Evolutionary conservation across 2,329 filamentous ascomycete genomes (phyloP), one percentile per base, ranked within the genome.

Genomic region (Colletotrichum lini): DNA sequence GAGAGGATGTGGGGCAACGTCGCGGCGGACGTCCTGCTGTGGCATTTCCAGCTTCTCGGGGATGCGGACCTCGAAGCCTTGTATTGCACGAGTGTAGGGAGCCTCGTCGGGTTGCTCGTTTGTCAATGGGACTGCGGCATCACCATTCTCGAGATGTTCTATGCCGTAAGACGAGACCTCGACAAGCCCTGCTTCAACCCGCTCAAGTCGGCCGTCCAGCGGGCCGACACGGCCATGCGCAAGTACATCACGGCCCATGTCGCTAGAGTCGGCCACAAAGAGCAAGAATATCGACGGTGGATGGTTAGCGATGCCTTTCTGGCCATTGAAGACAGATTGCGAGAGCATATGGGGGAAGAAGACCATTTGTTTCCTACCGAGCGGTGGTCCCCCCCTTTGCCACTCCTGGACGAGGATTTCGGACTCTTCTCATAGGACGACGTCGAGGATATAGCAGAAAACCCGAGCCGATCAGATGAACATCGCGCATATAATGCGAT

Each of bases 1-100:
- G 21, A 54, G 40, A 63, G 50, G 49, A 63, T 63, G 60, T 53
- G 60, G 60, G 60, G 60, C 8, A 42, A 54, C 3, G 23, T 63
- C 23, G 49, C 40, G 6, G 60, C 49, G 26, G 60, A 63, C 40
- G 35, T 63, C 18, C 4, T 63, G 38, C 49, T 63, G 23, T 18
- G 49, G 60, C 38, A 3, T 8, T 54, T 45, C 3, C 38, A 23
- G 4, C 35, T 63, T 7, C 60, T 63, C 40, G 12, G 30, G 50
- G 35, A 63, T 16, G 21, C 18, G n/a, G 60, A 63, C 18, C 40
- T 63, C 10, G 60, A 63, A 23, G 23, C 23, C 3, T 21, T 63
- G 3, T 63, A 63, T 8, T 44, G 50, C 40, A 63, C 40, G 21
- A 63, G 49, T 40, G 13, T 53, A 3, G 12, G n/a, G 16, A 23